These are phyloP conservation scores for Russula virescens DNA, from an alignment of 768 basidiomycete species.

Conservation along the genomic window DNA sequence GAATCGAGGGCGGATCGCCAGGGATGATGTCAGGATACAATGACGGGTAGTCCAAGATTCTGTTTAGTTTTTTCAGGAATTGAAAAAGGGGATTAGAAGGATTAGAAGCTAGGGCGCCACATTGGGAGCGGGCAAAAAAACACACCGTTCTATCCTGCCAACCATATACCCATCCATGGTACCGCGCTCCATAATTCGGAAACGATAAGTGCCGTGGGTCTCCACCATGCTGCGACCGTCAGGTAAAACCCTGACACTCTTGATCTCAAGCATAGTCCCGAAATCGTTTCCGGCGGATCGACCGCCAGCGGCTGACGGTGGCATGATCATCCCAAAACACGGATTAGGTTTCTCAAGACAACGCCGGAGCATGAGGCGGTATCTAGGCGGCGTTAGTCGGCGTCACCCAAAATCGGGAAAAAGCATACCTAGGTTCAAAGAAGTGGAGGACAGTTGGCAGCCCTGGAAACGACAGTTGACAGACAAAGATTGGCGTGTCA, in stretches of 20 bases:
- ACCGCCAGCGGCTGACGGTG: slow-evolving; percentile 38
- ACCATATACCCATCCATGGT: slow-evolving; percentile 87
- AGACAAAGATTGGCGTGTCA: slow-evolving; percentile 88
- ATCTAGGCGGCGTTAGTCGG: slow-evolving; percentile 37
- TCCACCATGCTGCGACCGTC: slow-evolving; percentile 89
- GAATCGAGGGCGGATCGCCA: background rate
- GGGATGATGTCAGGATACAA: slow-evolving; percentile 14
- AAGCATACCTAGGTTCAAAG: slow-evolving; percentile 73
- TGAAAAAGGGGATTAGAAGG: too few relatives aligned
- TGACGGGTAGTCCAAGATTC: slow-evolving; percentile 25
- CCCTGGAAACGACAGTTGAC: slow-evolving; percentile 85
- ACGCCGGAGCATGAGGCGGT: slow-evolving; percentile 95
- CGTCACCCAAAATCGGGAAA: background rate
- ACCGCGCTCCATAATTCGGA: slow-evolving; percentile 81
- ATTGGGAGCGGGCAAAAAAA: background rate
- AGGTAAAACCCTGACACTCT: slow-evolving; percentile 75
- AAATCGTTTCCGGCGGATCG: slow-evolving; percentile 49
- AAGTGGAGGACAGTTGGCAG: slow-evolving; percentile 88
- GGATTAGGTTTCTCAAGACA: slow-evolving; percentile 73
- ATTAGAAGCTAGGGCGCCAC: background rate
- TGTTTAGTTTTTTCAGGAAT: slow-evolving; percentile 17
- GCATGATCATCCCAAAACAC: slow-evolving; percentile 93
- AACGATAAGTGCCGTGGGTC: slow-evolving; percentile 66
- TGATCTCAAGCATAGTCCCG: slow-evolving; percentile 92
- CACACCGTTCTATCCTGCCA: slow-evolving; percentile 62